Conservation (phyloP, 1,284 basidiomycete species). For the Ceratobasidium sp. region DNA sequence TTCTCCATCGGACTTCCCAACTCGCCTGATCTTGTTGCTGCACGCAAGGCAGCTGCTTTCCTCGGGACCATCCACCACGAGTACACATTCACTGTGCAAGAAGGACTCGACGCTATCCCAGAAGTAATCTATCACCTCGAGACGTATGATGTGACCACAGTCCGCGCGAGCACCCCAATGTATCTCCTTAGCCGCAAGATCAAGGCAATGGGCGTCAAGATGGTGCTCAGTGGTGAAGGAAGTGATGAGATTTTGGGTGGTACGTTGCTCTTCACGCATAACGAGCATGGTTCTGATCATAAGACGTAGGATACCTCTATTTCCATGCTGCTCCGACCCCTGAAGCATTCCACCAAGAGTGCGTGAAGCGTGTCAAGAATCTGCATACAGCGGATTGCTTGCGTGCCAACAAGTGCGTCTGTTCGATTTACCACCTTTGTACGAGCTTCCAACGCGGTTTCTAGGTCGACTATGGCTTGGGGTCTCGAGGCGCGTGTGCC, state of each 20-base stretch:
- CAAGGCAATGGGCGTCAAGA: slow-evolving; percentile 99
- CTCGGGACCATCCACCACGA: slow-evolving; percentile 97
- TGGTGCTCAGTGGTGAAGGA: slow-evolving; percentile 98
- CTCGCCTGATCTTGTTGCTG: slow-evolving; percentile 95
- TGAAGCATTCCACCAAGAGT: slow-evolving; percentile 94
- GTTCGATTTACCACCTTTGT: neutral
- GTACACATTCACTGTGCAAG: slow-evolving; percentile 98
- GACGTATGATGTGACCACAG: slow-evolving; percentile 99
- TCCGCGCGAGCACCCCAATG: slow-evolving; percentile 97
- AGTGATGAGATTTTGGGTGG: slow-evolving; percentile 98
- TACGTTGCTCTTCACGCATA: slow-evolving; percentile 47
- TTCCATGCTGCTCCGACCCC: slow-evolving; percentile 97
- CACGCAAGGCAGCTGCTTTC: slow-evolving; percentile 91
- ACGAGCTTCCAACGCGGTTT: neutral
- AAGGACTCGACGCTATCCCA: slow-evolving; percentile 95
- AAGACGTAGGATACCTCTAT: slow-evolving; percentile 90
- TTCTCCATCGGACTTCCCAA: slow-evolving; percentile 97
- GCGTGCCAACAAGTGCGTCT: slow-evolving; percentile 90
- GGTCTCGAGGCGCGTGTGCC: slow-evolving; percentile 98
- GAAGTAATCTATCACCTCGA: slow-evolving; percentile 99
- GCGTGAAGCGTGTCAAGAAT: slow-evolving; percentile 95
- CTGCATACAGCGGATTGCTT: slow-evolving; percentile 98
- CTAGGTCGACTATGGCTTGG: slow-evolving; percentile 98
- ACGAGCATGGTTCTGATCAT: neutral
- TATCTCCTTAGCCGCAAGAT: slow-evolving; percentile 97